Percentiles rank a stretch among this genome's conserved stretches.
Evolutionary conservation across 176 grass and related monocot species (phyloP).

Genomic region (Aegilops bicornis): DNA sequence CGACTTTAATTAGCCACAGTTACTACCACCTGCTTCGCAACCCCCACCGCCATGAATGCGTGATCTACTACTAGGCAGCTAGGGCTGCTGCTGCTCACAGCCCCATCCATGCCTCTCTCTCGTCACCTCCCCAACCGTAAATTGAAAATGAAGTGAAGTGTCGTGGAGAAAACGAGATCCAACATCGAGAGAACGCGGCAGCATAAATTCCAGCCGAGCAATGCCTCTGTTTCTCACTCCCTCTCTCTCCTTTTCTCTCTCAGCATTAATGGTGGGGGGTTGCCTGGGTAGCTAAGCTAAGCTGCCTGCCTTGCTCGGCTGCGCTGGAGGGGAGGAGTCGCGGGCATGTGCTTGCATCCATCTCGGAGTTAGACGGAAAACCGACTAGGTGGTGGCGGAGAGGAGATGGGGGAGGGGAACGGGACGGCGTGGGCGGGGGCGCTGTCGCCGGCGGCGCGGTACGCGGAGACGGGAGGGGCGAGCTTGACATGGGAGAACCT

Average conservation of each 20-base stretch:
- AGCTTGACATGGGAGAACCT: conserved; percentile 99
- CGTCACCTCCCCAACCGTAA: conserved; percentile 37
- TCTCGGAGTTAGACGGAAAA: neutral
- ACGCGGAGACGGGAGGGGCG: conserved; percentile 43
- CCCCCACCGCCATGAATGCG: conserved; percentile 47
- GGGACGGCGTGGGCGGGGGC: conserved; percentile 38
- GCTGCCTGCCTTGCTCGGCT: neutral
- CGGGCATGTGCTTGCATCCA: neutral
- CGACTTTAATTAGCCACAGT: conserved; percentile 39
- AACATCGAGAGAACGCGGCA: neutral
- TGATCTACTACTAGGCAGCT: conserved; percentile 10
- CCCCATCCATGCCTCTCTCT: neutral
- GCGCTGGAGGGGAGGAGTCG: conserved; percentile 1
- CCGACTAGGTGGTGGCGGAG: neutral
- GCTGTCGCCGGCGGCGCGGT: conserved; percentile 42
- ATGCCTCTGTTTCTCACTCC: neutral
- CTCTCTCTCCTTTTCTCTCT: neutral
- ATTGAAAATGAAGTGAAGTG: neutral
- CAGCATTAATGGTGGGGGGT: conserved; percentile 37
- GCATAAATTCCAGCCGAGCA: conserved; percentile 24
- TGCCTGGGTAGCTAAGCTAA: conserved; percentile 24
- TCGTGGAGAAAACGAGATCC: neutral
- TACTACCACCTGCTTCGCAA: conserved; percentile 52
- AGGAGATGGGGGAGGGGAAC: conserved; percentile 11
- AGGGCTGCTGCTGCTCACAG: neutral